Evolutionary conservation across 2,329 filamentous ascomycete genomes (phyloP), one percentile per base, ranked within the genome.

Genomic region (Botryotinia calthae): DNA sequence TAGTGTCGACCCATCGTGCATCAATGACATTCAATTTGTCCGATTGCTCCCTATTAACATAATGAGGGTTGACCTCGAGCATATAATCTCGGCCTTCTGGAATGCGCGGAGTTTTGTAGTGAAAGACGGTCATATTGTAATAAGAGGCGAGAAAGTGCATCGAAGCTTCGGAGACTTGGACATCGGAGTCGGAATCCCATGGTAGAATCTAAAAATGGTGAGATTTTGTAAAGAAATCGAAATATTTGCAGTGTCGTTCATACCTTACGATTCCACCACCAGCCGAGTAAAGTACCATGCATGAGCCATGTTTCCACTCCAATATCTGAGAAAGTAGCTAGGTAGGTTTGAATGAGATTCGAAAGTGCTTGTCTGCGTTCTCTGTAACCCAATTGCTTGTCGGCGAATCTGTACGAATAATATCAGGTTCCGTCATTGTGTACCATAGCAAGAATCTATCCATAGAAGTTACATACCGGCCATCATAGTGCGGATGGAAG

Each of bases 151-250:
- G 85, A 48, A 87, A 86, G 74, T 87, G 84, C 76, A 88, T 86
- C 64, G 83, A 87, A 1, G 83, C 83, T 75, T 88, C 86, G 44
- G 86, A 84, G 25, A 84, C 79, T 73, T 87, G 85, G 46, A 82
- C 74, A 71, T 96, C 93, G 71, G 95, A 86, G 80, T 96, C 93
- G 83, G 90, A 92, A 81, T 95, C 93, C 92, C 93, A 95, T 1
- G 92, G 92, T 82, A 95, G 88, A 79, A 93, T 89, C 78, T 79
- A 59, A 31, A 66, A 25, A 8, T 31, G 25, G 46, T 66, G 64
- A 25, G 56, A 44, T 37, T 44, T 18, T 28, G 14, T 31, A 12
- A 28, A 28, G 12, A 16, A 25, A 42, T 34, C 48, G 31, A 40
- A n/a, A 20, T 25, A 16, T 59, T 58, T 42, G 25, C 16, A 31